Evolutionary conservation across 495 filamentous ascomycete species (phyloP).

Genomic region (Pyrenopolyporus hunteri): DNA sequence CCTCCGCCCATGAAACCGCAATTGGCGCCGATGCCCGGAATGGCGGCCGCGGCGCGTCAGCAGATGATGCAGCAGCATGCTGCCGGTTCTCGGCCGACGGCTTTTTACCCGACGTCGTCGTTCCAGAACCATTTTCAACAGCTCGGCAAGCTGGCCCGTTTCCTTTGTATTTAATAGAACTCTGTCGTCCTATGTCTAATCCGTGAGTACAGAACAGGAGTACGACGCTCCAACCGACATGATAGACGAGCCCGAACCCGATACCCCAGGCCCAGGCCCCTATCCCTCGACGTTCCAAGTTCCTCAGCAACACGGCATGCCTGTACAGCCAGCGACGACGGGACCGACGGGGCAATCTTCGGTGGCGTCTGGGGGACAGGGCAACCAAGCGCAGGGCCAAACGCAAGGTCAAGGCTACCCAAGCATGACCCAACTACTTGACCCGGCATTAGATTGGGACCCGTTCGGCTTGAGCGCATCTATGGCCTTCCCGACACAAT

Average conservation of each 20-base stretch:
- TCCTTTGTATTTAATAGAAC: conserved; percentile 65
- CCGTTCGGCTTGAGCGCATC: conserved; percentile 89
- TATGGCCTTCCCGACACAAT: conserved; percentile 93
- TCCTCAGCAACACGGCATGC: conserved; percentile 43
- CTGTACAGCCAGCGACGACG: conserved; percentile 50
- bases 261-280: conserved; percentile 71
- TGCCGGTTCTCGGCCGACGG: conserved; percentile 45
- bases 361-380: conserved; percentile 37
- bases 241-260: conserved; percentile 80
- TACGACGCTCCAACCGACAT: conserved; percentile 96
- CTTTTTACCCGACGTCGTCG: conserved; percentile 76
- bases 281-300: conserved; percentile 57
- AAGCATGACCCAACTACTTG: conserved; percentile 72
- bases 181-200: conserved; percentile 83
- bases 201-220: conserved; percentile 91
- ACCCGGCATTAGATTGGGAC: conserved; percentile 85
- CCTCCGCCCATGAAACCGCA: conserved; percentile 49
- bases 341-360: conserved; percentile 46
- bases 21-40: conserved; percentile 53
- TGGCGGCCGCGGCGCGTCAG: conserved; percentile 47
- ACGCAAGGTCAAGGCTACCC: conserved; percentile 53
- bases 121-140: conserved; percentile 97
- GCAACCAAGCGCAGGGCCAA: conserved; percentile 46
- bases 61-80: conserved; percentile 46
- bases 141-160: conserved; percentile 87